Evolutionary conservation across 352 stramenopile genomes (phyloP).

Genomic region (Hyaloperonospora arabidopsidis): DNA sequence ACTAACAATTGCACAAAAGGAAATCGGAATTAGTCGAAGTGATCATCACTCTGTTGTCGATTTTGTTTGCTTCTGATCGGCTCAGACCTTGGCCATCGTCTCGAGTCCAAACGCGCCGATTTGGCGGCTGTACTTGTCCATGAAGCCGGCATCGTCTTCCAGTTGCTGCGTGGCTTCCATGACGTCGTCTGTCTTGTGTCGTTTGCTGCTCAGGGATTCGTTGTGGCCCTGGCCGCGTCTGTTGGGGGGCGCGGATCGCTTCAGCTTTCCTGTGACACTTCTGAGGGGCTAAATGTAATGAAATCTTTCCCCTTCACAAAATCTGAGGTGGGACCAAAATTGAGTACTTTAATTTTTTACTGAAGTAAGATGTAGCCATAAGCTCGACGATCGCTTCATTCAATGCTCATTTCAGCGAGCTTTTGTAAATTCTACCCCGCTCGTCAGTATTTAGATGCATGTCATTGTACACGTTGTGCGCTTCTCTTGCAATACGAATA

Average conservation of each 20-base stretch:
- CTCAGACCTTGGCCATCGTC: constrained; percentile 83
- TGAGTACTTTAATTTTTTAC: constrained; percentile 6
- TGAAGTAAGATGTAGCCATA: no score
- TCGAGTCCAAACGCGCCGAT: constrained; percentile 89
- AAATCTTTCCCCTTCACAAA: constrained; percentile 13
- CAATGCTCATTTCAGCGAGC: no score
- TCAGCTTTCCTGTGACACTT: constrained; percentile 19
- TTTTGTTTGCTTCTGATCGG: not conserved
- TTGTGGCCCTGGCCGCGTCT: constrained; percentile 25
- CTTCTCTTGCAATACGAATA: constrained; percentile 19
- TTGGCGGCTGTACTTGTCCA: constrained; percentile 91
- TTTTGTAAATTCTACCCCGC: no score
- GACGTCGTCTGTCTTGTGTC: constrained; percentile 13
- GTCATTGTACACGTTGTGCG: no score
- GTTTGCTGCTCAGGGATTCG: constrained; percentile 24
- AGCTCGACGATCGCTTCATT: constrained; percentile 20
- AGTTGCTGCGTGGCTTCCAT: constrained; percentile 61
- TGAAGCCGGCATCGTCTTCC: constrained; percentile 85
- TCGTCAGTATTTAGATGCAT: no score
- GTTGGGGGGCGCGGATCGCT: constrained; percentile 17
- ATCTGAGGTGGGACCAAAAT: constrained; percentile 5
- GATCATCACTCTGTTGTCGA: constrained; percentile 18
- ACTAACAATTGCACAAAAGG: constrained; percentile 21
- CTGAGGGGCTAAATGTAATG: constrained; percentile 17
- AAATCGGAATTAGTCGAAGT: constrained; percentile 4